Evolutionary conservation across 495 filamentous ascomycete genomes (phyloP), one percentile per base, ranked within the genome.

Genomic region (Neurospora sp.): DNA sequence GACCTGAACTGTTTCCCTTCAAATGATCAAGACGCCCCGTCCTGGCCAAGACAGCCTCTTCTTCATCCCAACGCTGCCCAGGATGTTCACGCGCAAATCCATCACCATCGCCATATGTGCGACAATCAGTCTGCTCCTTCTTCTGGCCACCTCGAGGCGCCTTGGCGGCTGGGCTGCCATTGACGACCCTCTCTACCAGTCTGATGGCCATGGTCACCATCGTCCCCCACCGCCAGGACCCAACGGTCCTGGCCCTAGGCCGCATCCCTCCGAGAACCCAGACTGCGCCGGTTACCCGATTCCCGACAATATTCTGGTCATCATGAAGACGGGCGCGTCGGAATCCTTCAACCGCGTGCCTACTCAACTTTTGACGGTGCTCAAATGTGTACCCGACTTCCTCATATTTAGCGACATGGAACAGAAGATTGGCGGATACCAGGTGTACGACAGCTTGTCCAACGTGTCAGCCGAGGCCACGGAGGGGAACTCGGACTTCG

Each of bases 321-420:
- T 89, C 59, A 80, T 90, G 72, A 90, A 90, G 78, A 87, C 88
- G 39, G 88, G 89, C 69, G 88, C 87, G 24, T 83, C 83, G 24
- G 86, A 89, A 76, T 81, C 87, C 37, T 86, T 82, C 31, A 79
- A 82, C 36, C 84, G 83, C 69, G 77, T 90, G 42, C 86, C 89
- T 28, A 88, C 84, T 8, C 88, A 90, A 73, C 81, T 90, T 38
- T 77, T 86, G 73, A 88, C 87, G 15, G 79, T 83, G 37, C 79
- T 88, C n/a, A 81, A 76, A 73, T 90, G 88, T 74, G 73, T 84
- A 24, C 77, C 82, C 48, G 85, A 90, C 74, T 85, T 86, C 59
- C 84, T 90, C 48, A 81, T 90, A 74, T 90, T 90, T 77, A 87
- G 87, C 73, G 89, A 90, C 73, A 82, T 86, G 76, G 84, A 87